These are phyloP conservation scores for Lactarius indigo DNA, from an alignment of 768 basidiomycete genomes.

Conservation along the genomic window DNA sequence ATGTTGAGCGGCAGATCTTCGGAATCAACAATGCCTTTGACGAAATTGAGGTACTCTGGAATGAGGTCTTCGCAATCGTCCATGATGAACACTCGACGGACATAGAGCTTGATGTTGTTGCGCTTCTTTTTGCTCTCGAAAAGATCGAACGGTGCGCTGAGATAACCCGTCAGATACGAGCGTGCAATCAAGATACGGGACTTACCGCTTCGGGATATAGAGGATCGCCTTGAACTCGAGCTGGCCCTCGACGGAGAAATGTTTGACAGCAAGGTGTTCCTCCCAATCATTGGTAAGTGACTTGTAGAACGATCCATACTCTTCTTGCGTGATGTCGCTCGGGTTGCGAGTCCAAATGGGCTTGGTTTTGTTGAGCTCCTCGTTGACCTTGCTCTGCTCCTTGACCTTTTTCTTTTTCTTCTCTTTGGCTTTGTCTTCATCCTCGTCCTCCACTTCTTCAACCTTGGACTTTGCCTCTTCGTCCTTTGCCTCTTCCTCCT, in stretches of 20 bases:
- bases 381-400: slow-evolving; percentile 81
- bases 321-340: slow-evolving; percentile 85
- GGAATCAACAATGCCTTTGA: slow-evolving; percentile 99
- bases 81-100: slow-evolving; percentile 99
- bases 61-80: slow-evolving; percentile 99
- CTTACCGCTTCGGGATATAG: slow-evolving; percentile 92
- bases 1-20: slow-evolving; percentile 99
- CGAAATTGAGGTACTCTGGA: slow-evolving; percentile 99
- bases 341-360: slow-evolving; percentile 99
- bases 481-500: slow-evolving; percentile 68
- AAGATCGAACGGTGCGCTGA: slow-evolving; percentile 95
- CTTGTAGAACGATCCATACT: slow-evolving; percentile 98
- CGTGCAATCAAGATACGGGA: not conserved
- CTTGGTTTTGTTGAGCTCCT: slow-evolving; percentile 99
- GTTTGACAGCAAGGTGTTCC: slow-evolving; percentile 98
- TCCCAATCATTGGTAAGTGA: slow-evolving; percentile 99
- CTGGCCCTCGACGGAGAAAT: slow-evolving; percentile 99
- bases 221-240: slow-evolving; percentile 99
- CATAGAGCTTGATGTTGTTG: slow-evolving; percentile 99
- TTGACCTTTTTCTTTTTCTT: slow-evolving; percentile 93
- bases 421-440: slow-evolving; percentile 73
- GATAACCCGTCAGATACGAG: slow-evolving; percentile 12
- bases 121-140: slow-evolving; percentile 99
- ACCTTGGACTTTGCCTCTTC: slow-evolving; percentile 77
- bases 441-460: slow-evolving; percentile 63